Evolutionary conservation across 2,329 filamentous ascomycete species (phyloP).

Genomic region (Colletotrichum melonis): DNA sequence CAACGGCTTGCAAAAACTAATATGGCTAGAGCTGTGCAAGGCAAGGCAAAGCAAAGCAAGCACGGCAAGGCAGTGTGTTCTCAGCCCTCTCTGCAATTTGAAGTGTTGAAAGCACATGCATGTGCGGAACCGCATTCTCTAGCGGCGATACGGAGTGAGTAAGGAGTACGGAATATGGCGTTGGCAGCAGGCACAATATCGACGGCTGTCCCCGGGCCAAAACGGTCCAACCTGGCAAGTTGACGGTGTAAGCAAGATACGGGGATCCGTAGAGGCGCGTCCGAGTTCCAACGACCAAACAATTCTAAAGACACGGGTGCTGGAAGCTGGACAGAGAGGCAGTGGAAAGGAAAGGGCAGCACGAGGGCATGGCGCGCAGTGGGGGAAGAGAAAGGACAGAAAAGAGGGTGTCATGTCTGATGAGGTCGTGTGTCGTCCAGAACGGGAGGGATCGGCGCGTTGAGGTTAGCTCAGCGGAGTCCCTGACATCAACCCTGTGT

Average conservation of each 20-base stretch:
- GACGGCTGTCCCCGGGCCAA: background rate
- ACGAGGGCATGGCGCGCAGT: background rate
- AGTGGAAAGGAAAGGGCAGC: background rate
- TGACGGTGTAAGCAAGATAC: background rate
- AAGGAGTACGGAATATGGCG: background rate
- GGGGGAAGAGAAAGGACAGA: background rate
- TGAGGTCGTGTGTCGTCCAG: constrained; percentile 37
- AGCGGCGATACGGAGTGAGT: background rate
- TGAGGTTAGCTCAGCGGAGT: constrained; percentile 14
- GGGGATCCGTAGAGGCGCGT: background rate
- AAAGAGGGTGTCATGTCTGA: constrained; percentile 30
- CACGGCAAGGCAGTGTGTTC: background rate
- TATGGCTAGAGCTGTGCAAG: background rate
- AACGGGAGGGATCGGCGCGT: constrained; percentile 34
- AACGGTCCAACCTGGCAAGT: background rate
- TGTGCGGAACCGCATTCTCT: background rate
- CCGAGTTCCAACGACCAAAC: background rate
- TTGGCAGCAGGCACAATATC: background rate
- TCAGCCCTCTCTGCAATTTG: background rate
- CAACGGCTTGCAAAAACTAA: background rate
- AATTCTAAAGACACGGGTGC: constrained; percentile 3
- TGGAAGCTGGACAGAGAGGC: background rate
- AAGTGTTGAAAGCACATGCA: background rate
- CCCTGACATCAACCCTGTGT: constrained; percentile 37
- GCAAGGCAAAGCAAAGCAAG: background rate